Evolutionary conservation across 345 rosid species (phyloP).

Genomic region (Leavenworthia alabamica): DNA sequence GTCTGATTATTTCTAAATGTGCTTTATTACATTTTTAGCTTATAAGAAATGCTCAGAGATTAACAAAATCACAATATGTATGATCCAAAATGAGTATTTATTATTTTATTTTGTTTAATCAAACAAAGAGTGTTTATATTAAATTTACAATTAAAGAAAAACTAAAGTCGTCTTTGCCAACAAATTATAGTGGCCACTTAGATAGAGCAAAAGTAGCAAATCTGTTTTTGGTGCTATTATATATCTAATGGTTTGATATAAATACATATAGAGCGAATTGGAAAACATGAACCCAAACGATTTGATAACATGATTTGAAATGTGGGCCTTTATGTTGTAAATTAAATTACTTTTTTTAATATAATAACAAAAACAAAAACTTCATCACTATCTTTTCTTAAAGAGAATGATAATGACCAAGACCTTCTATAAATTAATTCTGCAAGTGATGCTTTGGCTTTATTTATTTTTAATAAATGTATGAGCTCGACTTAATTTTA

Average conservation of each 20-base stretch:
- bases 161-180: slow-evolving; percentile 21
- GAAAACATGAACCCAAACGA: slow-evolving; percentile 23
- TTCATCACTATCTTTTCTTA: not conserved
- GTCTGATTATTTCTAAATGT: too few relatives aligned
- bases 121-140: too few relatives aligned
- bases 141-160: not conserved
- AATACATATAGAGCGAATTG: slow-evolving; percentile 20
- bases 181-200: slow-evolving; percentile 26
- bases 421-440: not conserved
- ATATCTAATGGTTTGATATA: slow-evolving; percentile 12
- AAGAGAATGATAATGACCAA: not conserved
- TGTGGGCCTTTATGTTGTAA: slow-evolving; percentile 42
- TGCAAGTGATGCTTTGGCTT: not conserved
- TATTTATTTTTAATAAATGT: not conserved
- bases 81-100: too few relatives aligned
- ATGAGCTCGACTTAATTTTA: not conserved
- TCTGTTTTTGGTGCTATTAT: slow-evolving; percentile 4
- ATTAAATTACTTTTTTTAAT: not conserved
- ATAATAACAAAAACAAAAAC: not conserved
- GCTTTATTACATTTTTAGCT: too few relatives aligned
- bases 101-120: too few relatives aligned
- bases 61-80: too few relatives aligned
- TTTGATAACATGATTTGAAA: slow-evolving; percentile 52
- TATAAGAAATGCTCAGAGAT: too few relatives aligned
- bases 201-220: slow-evolving; percentile 21